phyloP scores from a whole-genome alignment of 371 early-diverging fungal species.

The Syncephalis plumigaleata region DNA sequence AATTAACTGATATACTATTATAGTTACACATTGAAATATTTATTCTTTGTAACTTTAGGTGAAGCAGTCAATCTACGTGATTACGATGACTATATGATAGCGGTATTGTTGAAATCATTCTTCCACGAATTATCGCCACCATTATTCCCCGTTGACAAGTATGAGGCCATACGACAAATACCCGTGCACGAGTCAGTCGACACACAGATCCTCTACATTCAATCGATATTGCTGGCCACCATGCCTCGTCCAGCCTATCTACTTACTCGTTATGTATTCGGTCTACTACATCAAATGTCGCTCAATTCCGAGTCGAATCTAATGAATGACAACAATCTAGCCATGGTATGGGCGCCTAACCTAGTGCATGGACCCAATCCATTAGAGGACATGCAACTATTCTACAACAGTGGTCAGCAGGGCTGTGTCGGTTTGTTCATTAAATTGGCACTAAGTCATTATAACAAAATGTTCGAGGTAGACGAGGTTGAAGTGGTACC shows the following conservation, averaged over 20 bases:
- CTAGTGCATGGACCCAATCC: slow-evolving; percentile 50
- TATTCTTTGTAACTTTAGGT: too few species aligned
- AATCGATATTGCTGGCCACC: slow-evolving; percentile 19
- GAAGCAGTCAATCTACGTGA: slow-evolving; percentile 27
- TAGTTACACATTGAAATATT: too few species aligned
- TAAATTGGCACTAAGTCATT: slow-evolving; percentile 2
- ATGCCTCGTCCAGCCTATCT: slow-evolving; percentile 16
- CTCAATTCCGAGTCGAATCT: slow-evolving; percentile 33
- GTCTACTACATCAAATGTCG: slow-evolving; percentile 42
- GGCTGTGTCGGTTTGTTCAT: slow-evolving; percentile 7
- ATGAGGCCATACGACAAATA: slow-evolving; percentile 17
- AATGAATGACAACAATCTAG: slow-evolving; percentile 72
- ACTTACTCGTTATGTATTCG: slow-evolving; percentile 38
- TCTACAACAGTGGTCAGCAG: background rate
- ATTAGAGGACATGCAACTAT: slow-evolving; percentile 20
- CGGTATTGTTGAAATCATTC: slow-evolving; percentile 71
- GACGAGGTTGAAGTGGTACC: slow-evolving; percentile 1
- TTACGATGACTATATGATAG: slow-evolving; percentile 64
- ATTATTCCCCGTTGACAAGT: slow-evolving; percentile 33
- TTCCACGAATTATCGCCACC: slow-evolving; percentile 67
- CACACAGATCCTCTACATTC: slow-evolving; percentile 17
- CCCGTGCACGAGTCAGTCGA: slow-evolving; percentile 1
- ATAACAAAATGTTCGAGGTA: slow-evolving; percentile 5
- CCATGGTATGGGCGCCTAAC: slow-evolving; percentile 78
- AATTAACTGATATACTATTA: slow-evolving; percentile 3